A percentile compares a stretch with the other conserved stretches of the same genome.
Evolutionary conservation across 202 grass and related monocot genomes (phyloP).

Genomic region (Miscanthus sacchariflorus): DNA sequence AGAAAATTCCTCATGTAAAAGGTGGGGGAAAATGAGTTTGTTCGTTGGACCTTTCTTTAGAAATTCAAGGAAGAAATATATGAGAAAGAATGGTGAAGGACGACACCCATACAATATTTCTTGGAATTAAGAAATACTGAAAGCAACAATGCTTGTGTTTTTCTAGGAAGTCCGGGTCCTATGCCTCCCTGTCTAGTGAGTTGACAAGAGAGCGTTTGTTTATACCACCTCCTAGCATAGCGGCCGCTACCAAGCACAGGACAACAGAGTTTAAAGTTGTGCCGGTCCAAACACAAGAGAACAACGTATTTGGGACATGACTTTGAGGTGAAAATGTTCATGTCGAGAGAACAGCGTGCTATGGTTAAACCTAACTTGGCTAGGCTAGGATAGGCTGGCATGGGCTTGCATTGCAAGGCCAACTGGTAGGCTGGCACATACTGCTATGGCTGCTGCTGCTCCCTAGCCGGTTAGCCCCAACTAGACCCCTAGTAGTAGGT

Average conservation of each 20-base stretch:
- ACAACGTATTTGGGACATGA: background rate
- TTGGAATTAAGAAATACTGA: constrained; percentile 5
- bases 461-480: no score
- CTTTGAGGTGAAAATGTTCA: background rate
- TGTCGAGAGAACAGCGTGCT: background rate
- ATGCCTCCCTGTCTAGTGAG: background rate
- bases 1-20: no score
- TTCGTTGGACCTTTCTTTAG: no score
- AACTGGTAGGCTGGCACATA: no score
- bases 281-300: background rate
- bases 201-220: constrained; percentile 14
- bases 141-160: background rate
- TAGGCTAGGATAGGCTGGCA: no score
- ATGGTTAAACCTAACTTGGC: background rate
- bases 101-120: background rate
- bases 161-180: background rate
- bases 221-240: background rate
- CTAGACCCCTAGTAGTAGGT: no score
- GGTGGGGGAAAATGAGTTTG: no score
- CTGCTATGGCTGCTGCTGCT: no score
- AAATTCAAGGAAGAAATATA: no score
- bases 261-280: constrained; percentile 37
- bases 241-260: constrained; percentile 29
- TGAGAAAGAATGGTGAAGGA: background rate
- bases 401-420: no score